Evolutionary conservation across 768 basidiomycete genomes (phyloP).

Genomic region (Saitozyma podzolica): DNA sequence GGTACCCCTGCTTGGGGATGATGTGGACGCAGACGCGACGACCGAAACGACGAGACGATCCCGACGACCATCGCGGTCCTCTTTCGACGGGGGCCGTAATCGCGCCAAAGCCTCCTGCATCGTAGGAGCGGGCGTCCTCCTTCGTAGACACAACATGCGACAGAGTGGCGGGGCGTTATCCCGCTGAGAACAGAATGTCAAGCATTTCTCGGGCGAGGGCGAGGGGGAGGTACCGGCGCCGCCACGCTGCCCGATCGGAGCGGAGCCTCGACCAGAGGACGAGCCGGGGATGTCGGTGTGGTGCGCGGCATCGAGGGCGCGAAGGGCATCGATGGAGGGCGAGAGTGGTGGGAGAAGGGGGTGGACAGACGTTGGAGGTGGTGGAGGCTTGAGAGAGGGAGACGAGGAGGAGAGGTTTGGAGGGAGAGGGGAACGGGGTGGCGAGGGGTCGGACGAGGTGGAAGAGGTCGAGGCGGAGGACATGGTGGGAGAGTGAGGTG

Average conservation of each 20-base stretch:
- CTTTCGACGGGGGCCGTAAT: constrained; percentile 18
- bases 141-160: constrained; percentile 39
- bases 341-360: constrained; percentile 6
- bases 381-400: too few relatives aligned
- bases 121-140: constrained; percentile 8
- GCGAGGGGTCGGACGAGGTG: too few relatives aligned
- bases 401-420: too few relatives aligned
- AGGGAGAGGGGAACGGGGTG: too few relatives aligned
- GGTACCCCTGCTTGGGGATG: too few relatives aligned
- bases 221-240: not conserved
- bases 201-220: constrained; percentile 40
- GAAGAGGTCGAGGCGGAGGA: too few relatives aligned
- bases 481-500: too few relatives aligned
- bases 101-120: constrained; percentile 22
- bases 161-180: constrained; percentile 29
- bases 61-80: too few relatives aligned
- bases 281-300: not conserved
- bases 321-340: constrained; percentile 8
- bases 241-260: too few relatives aligned
- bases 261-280: not conserved
- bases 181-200: constrained; percentile 36
- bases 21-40: too few relatives aligned
- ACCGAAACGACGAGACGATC: too few relatives aligned
- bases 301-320: constrained; percentile 14
- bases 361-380: not conserved